phyloP scores from a whole-genome alignment of 2,329 filamentous ascomycete genomes.

The Fusarium odoratissimum region DNA sequence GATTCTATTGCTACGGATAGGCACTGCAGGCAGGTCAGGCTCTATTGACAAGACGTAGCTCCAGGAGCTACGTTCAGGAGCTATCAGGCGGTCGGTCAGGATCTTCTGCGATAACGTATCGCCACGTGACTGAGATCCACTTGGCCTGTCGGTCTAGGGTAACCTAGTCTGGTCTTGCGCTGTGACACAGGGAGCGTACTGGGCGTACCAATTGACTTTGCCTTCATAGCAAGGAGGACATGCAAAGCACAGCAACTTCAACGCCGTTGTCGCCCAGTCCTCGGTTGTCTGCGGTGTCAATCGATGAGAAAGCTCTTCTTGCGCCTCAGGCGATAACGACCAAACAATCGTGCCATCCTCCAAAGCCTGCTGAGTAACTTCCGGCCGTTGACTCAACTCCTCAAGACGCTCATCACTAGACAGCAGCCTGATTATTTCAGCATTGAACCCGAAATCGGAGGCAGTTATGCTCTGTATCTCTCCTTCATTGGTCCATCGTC shows the following conservation, averaged over 20 bases:
- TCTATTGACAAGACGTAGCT: no score
- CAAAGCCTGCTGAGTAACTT: conserved; percentile 25
- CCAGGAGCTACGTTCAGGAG: no score
- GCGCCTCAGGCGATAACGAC: conserved; percentile 34
- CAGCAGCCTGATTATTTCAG: conserved; percentile 32
- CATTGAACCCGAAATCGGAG: conserved; percentile 39
- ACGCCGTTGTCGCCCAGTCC: conserved; percentile 31
- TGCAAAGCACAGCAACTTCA: conserved; percentile 45
- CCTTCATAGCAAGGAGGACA: conserved; percentile 50
- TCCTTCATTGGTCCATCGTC: conserved; percentile 43
- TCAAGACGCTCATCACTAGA: conserved; percentile 26
- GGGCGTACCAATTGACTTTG: conserved; percentile 45
- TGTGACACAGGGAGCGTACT: conserved; percentile 39
- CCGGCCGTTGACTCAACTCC: conserved; percentile 4
- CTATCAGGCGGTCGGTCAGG: no score
- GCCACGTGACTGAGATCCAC: no score
- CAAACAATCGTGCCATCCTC: conserved; percentile 34
- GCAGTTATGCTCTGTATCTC: conserved; percentile 44
- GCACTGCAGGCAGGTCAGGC: no score
- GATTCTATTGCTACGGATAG: no score
- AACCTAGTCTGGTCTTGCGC: no score
- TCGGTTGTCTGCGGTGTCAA: conserved; percentile 33
- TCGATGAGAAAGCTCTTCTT: neutral
- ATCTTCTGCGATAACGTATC: no score
- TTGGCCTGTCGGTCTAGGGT: no score